Evolutionary conservation across 78 protist genomes (phyloP).

Genomic region (Isochrysis galbana): DNA sequence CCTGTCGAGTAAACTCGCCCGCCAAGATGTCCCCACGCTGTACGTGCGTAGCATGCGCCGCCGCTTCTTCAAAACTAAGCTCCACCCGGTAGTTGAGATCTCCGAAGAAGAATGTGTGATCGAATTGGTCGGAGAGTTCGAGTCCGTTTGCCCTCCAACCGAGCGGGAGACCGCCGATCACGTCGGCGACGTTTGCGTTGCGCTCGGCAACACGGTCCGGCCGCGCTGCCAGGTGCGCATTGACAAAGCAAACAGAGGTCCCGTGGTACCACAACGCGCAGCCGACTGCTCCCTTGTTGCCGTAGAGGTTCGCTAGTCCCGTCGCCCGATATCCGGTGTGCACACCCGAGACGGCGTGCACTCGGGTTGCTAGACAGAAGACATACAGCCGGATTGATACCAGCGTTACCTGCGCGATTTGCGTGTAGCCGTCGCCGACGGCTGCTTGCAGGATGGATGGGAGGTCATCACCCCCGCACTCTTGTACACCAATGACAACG

Average conservation of each 20-base stretch:
- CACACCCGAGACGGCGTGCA: neutral
- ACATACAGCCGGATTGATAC: neutral
- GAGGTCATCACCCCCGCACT: neutral
- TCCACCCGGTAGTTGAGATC: conserved; percentile 3
- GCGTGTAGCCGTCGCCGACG: neutral
- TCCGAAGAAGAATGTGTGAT: neutral
- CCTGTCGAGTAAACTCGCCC: too few species aligned
- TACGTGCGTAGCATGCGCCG: neutral
- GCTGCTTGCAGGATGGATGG: neutral
- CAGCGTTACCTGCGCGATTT: neutral
- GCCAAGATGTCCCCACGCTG: too few species aligned
- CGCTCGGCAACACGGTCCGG: conserved; percentile 4
- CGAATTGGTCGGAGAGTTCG: neutral
- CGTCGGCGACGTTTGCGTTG: neutral
- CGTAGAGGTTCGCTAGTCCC: neutral
- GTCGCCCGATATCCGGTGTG: neutral
- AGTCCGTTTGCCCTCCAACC: neutral
- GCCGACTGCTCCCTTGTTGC: conserved; percentile 30
- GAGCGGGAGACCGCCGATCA: neutral
- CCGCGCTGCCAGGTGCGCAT: conserved; percentile 21
- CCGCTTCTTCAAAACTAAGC: neutral
- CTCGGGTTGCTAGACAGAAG: neutral
- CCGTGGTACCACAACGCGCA: neutral
- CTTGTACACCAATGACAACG: neutral
- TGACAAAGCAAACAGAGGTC: neutral